Evolutionary conservation across 495 filamentous ascomycete species (phyloP), one percentile per base, ranked within the genome.

Genomic region (Pseudevernia furfuracea): DNA sequence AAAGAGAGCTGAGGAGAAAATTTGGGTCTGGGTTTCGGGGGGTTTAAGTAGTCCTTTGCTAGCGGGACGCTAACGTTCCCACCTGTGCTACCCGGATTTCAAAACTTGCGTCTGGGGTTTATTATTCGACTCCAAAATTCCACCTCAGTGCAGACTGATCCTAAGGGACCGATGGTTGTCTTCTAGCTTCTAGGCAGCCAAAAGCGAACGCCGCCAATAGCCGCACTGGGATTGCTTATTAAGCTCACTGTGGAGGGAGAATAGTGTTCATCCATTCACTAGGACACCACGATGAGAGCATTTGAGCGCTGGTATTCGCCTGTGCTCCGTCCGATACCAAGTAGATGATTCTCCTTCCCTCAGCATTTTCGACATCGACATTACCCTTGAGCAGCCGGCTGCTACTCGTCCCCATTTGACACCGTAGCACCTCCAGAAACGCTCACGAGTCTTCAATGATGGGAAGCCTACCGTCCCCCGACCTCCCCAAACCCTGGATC

Each of bases 401-500:
- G n/a, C 25, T 30, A 4, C 10, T 28, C 15, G 15, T 15, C 25
- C 10, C 8, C 46, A 30, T 28, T 3, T 12, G 30, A 12, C 28
- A 1, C 46, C 5, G 11, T 11, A 14, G 21, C 5, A 48, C 5
- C 46, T 28, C 23, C 1, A 2, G 28, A 28, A 15, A 25, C 8
- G 46, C n/a, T 9, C 49, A 53, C 36, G 11, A 25, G 9, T 19
- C 14, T n/a, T 30, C 43, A 2, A 65, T 15, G 5, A 65, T 65
- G 63, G 63, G 63, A 3, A 65, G 63, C 15, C 11, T 61, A n/a
- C 32, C 30, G 37, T 3, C 34, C 11, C 41, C 64, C 32, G 49
- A 57, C 39, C 4, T 61, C 11, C 34, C 66, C 9, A 73, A 75
- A 52, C 88, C 88, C 61, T 91, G 85, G 87, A 81, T 87, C 61